Conservation (phyloP, 225 moss, liverwort and hornwort genomes). For the Marchantia polymorpha region DNA sequence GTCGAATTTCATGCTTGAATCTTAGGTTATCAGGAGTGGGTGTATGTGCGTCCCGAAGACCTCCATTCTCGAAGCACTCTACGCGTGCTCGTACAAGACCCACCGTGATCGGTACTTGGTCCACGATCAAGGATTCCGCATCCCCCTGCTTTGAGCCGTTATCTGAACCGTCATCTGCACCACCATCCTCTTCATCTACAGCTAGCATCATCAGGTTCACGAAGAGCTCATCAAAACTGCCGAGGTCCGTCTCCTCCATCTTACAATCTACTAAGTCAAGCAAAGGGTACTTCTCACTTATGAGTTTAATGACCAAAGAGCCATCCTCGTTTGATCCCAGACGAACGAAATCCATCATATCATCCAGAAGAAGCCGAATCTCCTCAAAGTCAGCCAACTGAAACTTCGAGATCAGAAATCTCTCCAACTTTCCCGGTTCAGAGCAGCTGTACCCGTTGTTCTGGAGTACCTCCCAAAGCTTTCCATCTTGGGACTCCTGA, state of each 20-base stretch:
- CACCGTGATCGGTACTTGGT: background rate
- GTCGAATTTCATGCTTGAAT: conserved; percentile 48
- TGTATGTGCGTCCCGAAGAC: conserved; percentile 37
- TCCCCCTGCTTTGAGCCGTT: conserved; percentile 20
- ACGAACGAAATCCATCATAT: conserved; percentile 86
- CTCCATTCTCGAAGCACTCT: conserved; percentile 31
- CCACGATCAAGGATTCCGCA: conserved; percentile 5
- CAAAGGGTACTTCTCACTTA: conserved; percentile 47
- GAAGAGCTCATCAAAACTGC: conserved; percentile 45
- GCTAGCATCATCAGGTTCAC: conserved; percentile 45
- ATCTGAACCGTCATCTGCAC: conserved; percentile 27
- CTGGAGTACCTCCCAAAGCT: conserved; percentile 65
- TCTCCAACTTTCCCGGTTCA: conserved; percentile 30
- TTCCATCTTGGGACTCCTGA: conserved; percentile 54
- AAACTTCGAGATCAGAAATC: conserved; percentile 38
- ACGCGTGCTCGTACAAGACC: conserved; percentile 34
- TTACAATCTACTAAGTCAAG: conserved; percentile 82
- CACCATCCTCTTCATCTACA: conserved; percentile 32
- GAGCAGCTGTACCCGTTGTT: conserved; percentile 66
- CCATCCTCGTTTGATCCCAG: conserved; percentile 77
- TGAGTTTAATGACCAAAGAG: conserved; percentile 53
- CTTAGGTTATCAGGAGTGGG: conserved; percentile 27
- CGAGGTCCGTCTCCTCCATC: conserved; percentile 37
- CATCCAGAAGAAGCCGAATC: conserved; percentile 60
- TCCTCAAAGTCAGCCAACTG: conserved; percentile 68